Conservation (phyloP, 1,284 basidiomycete genomes). For the Rhodotorula sp. region DNA sequence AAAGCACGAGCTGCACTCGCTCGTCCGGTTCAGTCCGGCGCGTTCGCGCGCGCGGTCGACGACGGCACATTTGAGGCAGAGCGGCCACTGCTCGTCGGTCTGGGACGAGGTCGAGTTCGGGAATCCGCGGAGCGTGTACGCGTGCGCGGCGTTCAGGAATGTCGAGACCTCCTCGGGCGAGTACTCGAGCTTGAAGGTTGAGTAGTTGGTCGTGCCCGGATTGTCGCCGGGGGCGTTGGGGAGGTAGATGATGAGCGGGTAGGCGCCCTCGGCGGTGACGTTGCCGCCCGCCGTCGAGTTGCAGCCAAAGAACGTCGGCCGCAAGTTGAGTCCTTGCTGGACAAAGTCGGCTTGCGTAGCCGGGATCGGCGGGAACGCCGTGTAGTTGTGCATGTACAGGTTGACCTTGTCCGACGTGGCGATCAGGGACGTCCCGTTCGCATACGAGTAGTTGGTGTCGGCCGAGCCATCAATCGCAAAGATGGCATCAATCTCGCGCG, state of each 20-base stretch:
- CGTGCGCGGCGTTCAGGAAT: conserved; percentile 39
- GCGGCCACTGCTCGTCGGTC: conserved; percentile 48
- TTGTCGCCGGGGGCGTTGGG: conserved; percentile 39
- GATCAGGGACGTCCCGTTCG: conserved; percentile 58
- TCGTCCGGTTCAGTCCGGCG: conserved; percentile 41
- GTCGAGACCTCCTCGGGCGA: conserved; percentile 24
- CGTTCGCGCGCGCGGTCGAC: conserved; percentile 48
- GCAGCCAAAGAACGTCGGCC: conserved; percentile 65
- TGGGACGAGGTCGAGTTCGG: conserved; percentile 48
- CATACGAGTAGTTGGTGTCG: conserved; percentile 58
- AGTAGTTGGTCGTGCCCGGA: conserved; percentile 43
- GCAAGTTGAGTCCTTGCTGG: conserved; percentile 62
- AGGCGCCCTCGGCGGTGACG: conserved; percentile 36
- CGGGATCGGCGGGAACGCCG: conserved; percentile 62
- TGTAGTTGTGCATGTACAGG: conserved; percentile 18
- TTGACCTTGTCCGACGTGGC: conserved; percentile 46
- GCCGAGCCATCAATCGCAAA: conserved; percentile 66
- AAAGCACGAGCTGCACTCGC: conserved; percentile 49
- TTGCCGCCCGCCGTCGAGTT: conserved; percentile 50
- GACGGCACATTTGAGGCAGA: conserved; percentile 52
- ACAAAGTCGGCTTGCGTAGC: conserved; percentile 58
- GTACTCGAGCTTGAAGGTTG: conserved; percentile 51
- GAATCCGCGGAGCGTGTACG: conserved; percentile 32
- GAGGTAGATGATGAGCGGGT: conserved; percentile 40
- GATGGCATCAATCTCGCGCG: conserved; percentile 63